A percentile compares a stretch with the other conserved stretches of the same genome.
phyloP scores from a whole-genome alignment of 345 rosid species.

The Linum tenue region DNA sequence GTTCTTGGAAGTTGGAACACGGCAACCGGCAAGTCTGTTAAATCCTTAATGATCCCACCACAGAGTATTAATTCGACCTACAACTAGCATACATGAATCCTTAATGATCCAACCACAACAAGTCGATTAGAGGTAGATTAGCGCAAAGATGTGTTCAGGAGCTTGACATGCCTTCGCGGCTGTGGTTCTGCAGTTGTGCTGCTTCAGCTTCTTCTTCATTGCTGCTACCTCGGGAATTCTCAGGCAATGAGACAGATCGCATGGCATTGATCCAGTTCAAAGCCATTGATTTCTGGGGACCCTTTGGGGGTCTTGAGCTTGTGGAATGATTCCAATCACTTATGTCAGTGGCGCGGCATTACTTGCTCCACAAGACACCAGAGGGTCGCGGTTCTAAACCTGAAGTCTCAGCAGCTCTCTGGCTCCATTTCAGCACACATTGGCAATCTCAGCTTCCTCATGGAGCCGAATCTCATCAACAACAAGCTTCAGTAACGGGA shows the following conservation, averaged over 20 bases:
- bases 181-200: no score
- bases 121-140: no score
- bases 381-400: not conserved
- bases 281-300: not conserved
- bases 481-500: conserved; percentile 8
- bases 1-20: no score
- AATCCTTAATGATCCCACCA: no score
- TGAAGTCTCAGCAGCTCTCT: not conserved
- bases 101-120: no score
- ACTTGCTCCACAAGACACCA: not conserved
- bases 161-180: no score
- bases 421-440: conserved; percentile 7
- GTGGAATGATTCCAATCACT: conserved; percentile 10
- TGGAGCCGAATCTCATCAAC: not conserved
- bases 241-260: conserved; percentile 1
- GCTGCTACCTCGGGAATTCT: no score
- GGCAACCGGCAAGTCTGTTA: no score
- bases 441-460: not conserved
- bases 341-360: conserved; percentile 3
- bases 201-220: no score
- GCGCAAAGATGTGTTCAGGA: no score
- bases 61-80: no score
- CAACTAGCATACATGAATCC: no score
- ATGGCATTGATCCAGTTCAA: conserved; percentile 6
- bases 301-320: conserved; percentile 6